Percentiles rank a stretch among this genome's conserved stretches.
Conservation (phyloP, 208 protist genomes). For the Trypanosoma cruzi region DNA sequence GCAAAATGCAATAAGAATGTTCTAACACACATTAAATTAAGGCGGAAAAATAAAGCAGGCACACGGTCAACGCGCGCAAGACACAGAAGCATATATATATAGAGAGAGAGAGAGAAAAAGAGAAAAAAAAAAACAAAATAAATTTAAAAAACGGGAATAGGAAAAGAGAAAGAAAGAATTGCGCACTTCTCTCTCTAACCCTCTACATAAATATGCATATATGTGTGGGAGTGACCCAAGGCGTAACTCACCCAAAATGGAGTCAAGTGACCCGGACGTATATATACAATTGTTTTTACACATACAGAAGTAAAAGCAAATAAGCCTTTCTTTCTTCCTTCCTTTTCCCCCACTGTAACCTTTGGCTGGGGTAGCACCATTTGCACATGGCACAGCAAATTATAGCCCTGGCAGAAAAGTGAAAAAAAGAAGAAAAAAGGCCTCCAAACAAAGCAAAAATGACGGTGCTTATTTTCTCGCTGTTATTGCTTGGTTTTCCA, state of each 20-base stretch:
- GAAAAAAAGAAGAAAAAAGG: slow-evolving; percentile 1
- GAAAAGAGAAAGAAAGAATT: slow-evolving; percentile 6
- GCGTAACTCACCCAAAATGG: too few relatives aligned
- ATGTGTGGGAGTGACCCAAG: too few relatives aligned
- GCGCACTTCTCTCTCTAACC: too few relatives aligned
- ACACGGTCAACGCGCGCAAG: too few relatives aligned
- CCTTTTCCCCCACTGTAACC: background rate
- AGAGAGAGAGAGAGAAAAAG: too few relatives aligned
- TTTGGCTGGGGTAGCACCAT: background rate
- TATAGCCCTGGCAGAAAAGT: background rate
- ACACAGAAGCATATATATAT: too few relatives aligned
- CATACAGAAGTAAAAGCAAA: slow-evolving; percentile 7
- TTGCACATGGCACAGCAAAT: background rate
- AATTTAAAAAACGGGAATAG: too few relatives aligned
- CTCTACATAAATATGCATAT: too few relatives aligned
- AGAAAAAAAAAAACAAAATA: too few relatives aligned
- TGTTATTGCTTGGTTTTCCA: background rate
- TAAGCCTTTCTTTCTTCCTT: background rate
- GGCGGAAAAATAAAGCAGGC: too few relatives aligned
- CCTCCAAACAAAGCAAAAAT: background rate
- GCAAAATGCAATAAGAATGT: too few relatives aligned
- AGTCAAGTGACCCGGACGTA: background rate
- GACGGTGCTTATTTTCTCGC: background rate
- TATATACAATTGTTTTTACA: background rate
- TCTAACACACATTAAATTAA: too few relatives aligned